Percentiles rank a stretch among this genome's conserved stretches.
Conservation (phyloP, 2,329 filamentous ascomycete species). For the Colletotrichum neosansevieriae region DNA sequence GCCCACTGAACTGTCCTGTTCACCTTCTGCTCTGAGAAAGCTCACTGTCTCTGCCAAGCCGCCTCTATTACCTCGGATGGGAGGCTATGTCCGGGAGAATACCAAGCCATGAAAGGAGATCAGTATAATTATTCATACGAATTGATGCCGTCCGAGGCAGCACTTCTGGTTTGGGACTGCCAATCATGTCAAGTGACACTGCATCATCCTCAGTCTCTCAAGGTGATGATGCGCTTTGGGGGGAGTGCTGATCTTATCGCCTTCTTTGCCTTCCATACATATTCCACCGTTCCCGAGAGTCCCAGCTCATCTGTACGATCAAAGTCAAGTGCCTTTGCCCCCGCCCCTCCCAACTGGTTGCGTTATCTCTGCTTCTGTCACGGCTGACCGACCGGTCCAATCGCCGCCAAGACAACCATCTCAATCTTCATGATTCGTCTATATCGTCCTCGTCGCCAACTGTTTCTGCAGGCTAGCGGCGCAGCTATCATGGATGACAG, state of each 20-base stretch:
- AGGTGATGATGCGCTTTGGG: not conserved
- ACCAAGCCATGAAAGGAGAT: too few relatives aligned
- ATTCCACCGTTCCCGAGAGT: conserved; percentile 24
- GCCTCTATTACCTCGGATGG: conserved; percentile 31
- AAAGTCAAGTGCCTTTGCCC: conserved; percentile 13
- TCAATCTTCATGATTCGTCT: not conserved
- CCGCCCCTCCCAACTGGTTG: not conserved
- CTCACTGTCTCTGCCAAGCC: conserved; percentile 34
- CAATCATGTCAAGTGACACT: conserved; percentile 15
- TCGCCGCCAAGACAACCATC: conserved; percentile 13
- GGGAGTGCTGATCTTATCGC: not conserved
- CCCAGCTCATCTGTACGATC: conserved; percentile 26
- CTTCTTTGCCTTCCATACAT: conserved; percentile 29
- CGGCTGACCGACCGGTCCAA: conserved; percentile 24
- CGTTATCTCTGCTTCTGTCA: conserved; percentile 1
- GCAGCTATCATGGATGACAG: conserved; percentile 32
- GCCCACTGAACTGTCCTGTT: conserved; percentile 3
- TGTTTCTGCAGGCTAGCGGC: conserved; percentile 20
- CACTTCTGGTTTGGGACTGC: not conserved
- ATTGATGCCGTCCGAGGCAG: too few relatives aligned
- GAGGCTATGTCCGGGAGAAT: conserved; percentile 13
- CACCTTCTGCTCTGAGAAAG: conserved; percentile 38
- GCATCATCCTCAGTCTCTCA: not conserved
- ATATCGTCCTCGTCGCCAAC: not conserved
- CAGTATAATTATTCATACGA: too few relatives aligned